Percentiles rank a stretch among this genome's conserved stretches.
Evolutionary conservation across 352 stramenopile species (phyloP).

Genomic region (Phytophthora pisi): DNA sequence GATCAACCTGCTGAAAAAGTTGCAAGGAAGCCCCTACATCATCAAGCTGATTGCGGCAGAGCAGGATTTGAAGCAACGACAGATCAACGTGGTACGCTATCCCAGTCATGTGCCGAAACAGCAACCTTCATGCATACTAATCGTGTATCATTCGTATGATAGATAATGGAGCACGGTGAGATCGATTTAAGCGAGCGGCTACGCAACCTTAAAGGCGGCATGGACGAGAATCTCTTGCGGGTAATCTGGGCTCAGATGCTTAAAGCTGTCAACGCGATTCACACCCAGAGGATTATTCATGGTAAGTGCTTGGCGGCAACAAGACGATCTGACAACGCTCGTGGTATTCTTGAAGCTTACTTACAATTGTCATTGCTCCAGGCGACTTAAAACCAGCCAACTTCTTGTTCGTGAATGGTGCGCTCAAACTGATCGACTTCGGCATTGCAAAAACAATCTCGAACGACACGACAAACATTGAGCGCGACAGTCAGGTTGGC

Average conservation of each 20-base stretch:
- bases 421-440: conserved; percentile 98
- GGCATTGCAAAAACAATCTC: conserved; percentile 98
- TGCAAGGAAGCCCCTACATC: conserved; percentile 96
- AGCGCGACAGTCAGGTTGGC: conserved; percentile 95
- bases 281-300: conserved; percentile 95
- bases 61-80: conserved; percentile 84
- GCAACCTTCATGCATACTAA: neutral
- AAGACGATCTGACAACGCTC: neutral
- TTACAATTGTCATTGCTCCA: conserved; percentile 26
- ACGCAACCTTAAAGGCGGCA: conserved; percentile 67
- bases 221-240: conserved; percentile 98
- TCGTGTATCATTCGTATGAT: conserved; percentile 12
- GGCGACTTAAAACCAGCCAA: conserved; percentile 96
- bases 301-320: conserved; percentile 29
- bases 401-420: conserved; percentile 96
- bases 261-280: conserved; percentile 96
- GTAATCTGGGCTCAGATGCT: conserved; percentile 99
- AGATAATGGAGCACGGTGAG: conserved; percentile 98
- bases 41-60: conserved; percentile 96
- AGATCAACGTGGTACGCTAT: conserved; percentile 69
- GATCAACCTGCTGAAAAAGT: conserved; percentile 93
- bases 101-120: neutral
- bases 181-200: conserved; percentile 96
- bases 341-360: neutral
- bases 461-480: conserved; percentile 97